Base-by-base conservation (phyloP, 192 early-diverging fungal species). In the Podila verticillata region DNA sequence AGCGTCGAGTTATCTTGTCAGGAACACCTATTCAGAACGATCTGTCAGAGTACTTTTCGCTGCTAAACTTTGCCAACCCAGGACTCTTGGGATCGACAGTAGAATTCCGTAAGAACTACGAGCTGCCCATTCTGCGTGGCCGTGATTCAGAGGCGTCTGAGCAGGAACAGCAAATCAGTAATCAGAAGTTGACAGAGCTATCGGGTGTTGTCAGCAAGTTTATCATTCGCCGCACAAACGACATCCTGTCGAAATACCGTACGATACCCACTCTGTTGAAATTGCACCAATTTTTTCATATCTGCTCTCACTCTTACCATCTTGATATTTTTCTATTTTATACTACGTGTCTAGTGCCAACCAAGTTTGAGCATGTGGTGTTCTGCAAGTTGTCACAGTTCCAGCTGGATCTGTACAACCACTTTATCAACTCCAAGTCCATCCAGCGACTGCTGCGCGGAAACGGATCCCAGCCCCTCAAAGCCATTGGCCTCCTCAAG, bases 281-380 rank as follows among this genome's bases (percentile, higher is more conserved):
- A 58, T 5, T 34, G 5, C 26, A 9, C 56, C 20, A 12, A 51
- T 28, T 24, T 13, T 39, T 32, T 47, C 48, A 2, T 20, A 12
- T 57, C 34, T 34, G n/a, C 17, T 29, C 51, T 62, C 36, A 35
- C 39, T n/a, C 57, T 31, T 26, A 60, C 44, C n/a, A 32, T 63
- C 32, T 15, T 32, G 8, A n/a, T n/a, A n/a, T n/a, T n/a, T n/a
- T n/a, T 28, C 22, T 39, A 12, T 84, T 26, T 22, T 3, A 75
- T 79, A 15, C 22, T n/a, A 32, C 17, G 10, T 24, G 22, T n/a
- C 32, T 72, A 96, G 94, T 99, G 56, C 97, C 98, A 2, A 88
- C 91, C 28, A 99, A 99, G 77, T 99, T 94, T 87, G 98, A 99
- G 70, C 94, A 99, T 75, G 96, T 99, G 9, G 98, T 99, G 29